Percentiles rank a stretch among this genome's conserved stretches.
phyloP scores from a whole-genome alignment of 768 basidiomycete genomes.

The Pisolithus sp. region DNA sequence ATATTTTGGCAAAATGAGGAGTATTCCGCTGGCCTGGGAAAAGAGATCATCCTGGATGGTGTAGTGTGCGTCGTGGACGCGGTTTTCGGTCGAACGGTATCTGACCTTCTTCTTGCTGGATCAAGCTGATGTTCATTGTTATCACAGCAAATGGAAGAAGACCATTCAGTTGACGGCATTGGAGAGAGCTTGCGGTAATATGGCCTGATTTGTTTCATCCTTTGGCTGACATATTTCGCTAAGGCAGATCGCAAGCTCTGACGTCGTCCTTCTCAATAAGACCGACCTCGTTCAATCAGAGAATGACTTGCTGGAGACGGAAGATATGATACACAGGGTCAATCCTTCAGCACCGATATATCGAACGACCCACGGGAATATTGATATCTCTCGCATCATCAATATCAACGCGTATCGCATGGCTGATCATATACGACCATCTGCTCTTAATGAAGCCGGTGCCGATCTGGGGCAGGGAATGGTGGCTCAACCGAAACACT shows the following conservation, averaged over 20 bases:
- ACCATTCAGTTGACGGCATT: slow-evolving; percentile 53
- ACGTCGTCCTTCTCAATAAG: slow-evolving; percentile 92
- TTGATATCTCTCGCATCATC: slow-evolving; percentile 75
- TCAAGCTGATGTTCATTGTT: slow-evolving; percentile 1
- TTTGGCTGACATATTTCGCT: neutral
- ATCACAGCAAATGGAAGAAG: slow-evolving; percentile 79
- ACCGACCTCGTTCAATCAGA: slow-evolving; percentile 56
- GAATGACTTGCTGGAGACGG: slow-evolving; percentile 40
- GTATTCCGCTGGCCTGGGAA: slow-evolving; percentile 58
- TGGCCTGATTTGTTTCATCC: neutral
- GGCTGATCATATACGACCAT: slow-evolving; percentile 25
- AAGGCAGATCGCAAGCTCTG: slow-evolving; percentile 91
- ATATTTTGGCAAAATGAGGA: slow-evolving; percentile 89
- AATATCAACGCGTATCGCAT: slow-evolving; percentile 74
- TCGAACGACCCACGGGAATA: slow-evolving; percentile 59
- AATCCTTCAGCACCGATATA: slow-evolving; percentile 79
- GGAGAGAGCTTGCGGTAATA: slow-evolving; percentile 77
- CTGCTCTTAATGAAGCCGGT: slow-evolving; percentile 23
- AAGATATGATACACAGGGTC: slow-evolving; percentile 58
- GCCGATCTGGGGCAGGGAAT: slow-evolving; percentile 28
- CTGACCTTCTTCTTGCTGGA: slow-evolving; percentile 24
- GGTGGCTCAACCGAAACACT: slow-evolving; percentile 40
- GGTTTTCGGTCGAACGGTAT: slow-evolving; percentile 63
- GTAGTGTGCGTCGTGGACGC: slow-evolving; percentile 92
- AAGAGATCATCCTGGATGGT: slow-evolving; percentile 74